Conservation (phyloP, 768 basidiomycete genomes). For the Macrolepiota dolichaula region DNA sequence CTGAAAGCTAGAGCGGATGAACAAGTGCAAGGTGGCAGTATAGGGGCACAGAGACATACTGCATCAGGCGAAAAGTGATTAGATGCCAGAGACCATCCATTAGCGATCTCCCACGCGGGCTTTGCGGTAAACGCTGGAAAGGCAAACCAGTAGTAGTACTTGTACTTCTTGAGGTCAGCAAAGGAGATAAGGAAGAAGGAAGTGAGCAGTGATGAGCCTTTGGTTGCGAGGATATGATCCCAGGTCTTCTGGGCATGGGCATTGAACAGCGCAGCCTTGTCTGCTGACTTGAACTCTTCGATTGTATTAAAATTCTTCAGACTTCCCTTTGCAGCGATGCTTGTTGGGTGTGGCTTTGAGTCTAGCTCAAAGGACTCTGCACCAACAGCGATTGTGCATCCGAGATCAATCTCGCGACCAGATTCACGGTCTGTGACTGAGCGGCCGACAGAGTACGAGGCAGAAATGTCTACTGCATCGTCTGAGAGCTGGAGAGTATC, state of each 20-base stretch:
- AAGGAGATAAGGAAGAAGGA: constrained; percentile 89
- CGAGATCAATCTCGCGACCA: constrained; percentile 68
- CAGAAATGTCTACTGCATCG: constrained; percentile 58
- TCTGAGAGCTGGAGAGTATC: constrained; percentile 85
- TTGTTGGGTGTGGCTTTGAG: background rate
- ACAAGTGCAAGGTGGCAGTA: background rate
- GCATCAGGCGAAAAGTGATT: constrained; percentile 38
- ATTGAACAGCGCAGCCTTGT: constrained; percentile 88
- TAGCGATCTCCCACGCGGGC: constrained; percentile 84
- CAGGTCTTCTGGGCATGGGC: constrained; percentile 72
- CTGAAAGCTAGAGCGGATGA: constrained; percentile 37
- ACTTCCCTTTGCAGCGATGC: constrained; percentile 51
- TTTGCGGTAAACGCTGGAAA: constrained; percentile 91
- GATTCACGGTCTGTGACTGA: constrained; percentile 75
- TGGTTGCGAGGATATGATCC: constrained; percentile 51
- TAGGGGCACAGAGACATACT: constrained; percentile 31
- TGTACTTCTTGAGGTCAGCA: constrained; percentile 97
- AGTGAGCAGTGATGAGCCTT: constrained; percentile 56
- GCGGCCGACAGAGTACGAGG: constrained; percentile 68
- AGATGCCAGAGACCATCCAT: constrained; percentile 55
- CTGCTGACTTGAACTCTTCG: constrained; percentile 88
- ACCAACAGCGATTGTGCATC: constrained; percentile 62
- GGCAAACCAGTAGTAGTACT: constrained; percentile 97
- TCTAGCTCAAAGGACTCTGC: constrained; percentile 57
- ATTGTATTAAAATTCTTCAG: constrained; percentile 97